These are phyloP conservation scores for Trypanosoma theileri DNA, from an alignment of 208 protist genomes.

Conservation along the genomic window DNA sequence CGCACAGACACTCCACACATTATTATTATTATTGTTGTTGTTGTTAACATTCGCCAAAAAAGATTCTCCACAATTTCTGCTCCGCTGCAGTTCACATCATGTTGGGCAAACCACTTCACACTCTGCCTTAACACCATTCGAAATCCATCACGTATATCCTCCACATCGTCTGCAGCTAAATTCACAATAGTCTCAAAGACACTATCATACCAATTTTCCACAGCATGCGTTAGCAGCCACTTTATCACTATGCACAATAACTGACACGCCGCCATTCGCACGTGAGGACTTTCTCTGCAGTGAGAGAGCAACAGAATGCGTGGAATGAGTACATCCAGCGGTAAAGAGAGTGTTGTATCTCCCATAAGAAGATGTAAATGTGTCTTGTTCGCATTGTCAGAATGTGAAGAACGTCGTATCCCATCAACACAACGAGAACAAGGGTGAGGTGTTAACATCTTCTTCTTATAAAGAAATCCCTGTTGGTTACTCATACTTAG, in stretches of 20 bases:
- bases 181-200: slow-evolving; percentile 64
- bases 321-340: slow-evolving; percentile 66
- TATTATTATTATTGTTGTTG: no score
- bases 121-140: slow-evolving; percentile 66
- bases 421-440: no score
- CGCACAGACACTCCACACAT: slow-evolving; percentile 11
- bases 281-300: slow-evolving; percentile 43
- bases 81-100: neutral
- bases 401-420: no score
- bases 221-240: slow-evolving; percentile 33
- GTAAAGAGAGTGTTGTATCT: slow-evolving; percentile 36
- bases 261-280: slow-evolving; percentile 84
- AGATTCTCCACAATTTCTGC: slow-evolving; percentile 5
- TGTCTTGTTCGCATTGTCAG: slow-evolving; percentile 8
- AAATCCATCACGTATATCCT: slow-evolving; percentile 62
- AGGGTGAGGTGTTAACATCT: no score
- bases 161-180: slow-evolving; percentile 59
- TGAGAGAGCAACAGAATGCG: slow-evolving; percentile 62
- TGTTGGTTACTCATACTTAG: no score
- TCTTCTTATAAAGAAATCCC: no score
- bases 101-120: slow-evolving; percentile 72
- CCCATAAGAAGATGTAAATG: slow-evolving; percentile 42
- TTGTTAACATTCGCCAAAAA: neutral
- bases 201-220: slow-evolving; percentile 30
- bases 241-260: slow-evolving; percentile 36